phyloP scores from a whole-genome alignment of 176 grass and related monocot genomes.

The Themeda triandra region DNA sequence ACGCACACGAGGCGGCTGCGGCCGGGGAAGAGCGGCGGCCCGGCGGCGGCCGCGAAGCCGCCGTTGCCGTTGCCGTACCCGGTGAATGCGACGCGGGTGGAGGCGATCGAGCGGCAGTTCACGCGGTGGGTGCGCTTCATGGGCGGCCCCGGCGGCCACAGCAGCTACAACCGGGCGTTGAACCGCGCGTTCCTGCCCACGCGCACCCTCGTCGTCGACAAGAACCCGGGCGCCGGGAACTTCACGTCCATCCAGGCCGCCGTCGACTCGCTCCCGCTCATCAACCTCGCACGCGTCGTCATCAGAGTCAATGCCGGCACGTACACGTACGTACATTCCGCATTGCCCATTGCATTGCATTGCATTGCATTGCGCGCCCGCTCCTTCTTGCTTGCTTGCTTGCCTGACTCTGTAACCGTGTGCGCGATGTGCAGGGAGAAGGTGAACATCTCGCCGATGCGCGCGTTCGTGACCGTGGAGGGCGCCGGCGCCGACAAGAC shows the following conservation, averaged over 20 bases:
- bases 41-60: conserved; percentile 13
- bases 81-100: conserved; percentile 48
- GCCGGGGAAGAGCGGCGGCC: background rate
- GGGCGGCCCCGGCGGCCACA: conserved; percentile 44
- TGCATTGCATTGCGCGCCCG: background rate
- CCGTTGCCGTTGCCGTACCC: conserved; percentile 25
- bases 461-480: conserved; percentile 79
- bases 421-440: conserved; percentile 59
- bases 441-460: conserved; percentile 75
- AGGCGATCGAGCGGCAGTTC: conserved; percentile 68
- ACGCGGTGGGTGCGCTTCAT: conserved; percentile 77
- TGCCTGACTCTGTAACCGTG: background rate
- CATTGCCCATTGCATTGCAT: background rate
- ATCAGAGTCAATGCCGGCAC: conserved; percentile 91
- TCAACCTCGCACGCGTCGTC: conserved; percentile 85
- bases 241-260: conserved; percentile 90
- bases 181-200: conserved; percentile 48
- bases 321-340: conserved; percentile 71
- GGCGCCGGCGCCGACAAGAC: conserved; percentile 79
- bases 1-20: conserved; percentile 53
- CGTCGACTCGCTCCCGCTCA: conserved; percentile 74
- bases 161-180: conserved; percentile 47
- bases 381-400: background rate
- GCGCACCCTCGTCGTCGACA: conserved; percentile 68
- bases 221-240: conserved; percentile 42